A percentile compares a stretch with the other conserved stretches of the same genome.
Evolutionary conservation across 1,284 basidiomycete species (phyloP).

Genomic region (Pseudozyma pruni): DNA sequence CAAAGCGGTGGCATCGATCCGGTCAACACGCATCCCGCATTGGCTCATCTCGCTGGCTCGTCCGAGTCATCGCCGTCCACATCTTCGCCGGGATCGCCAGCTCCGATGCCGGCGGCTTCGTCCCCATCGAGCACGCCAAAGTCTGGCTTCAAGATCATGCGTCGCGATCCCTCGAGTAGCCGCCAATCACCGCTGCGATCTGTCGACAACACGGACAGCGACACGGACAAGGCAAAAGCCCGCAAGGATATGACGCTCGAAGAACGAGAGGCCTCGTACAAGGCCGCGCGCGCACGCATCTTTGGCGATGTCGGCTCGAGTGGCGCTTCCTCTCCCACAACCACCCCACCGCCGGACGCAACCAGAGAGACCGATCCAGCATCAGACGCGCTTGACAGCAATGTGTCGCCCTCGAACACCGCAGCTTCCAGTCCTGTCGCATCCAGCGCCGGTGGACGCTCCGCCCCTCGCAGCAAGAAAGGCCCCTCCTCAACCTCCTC

Average conservation of each 20-base stretch:
- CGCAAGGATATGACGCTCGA: slow-evolving; percentile 61
- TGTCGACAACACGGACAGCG: slow-evolving; percentile 15
- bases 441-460: slow-evolving; percentile 13
- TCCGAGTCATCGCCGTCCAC: slow-evolving; percentile 6
- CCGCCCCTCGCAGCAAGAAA: slow-evolving; percentile 10
- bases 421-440: slow-evolving; percentile 27
- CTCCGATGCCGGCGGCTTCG: slow-evolving; percentile 1
- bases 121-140: slow-evolving; percentile 10
- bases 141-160: slow-evolving; percentile 49
- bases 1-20: slow-evolving; percentile 25
- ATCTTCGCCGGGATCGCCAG: slow-evolving; percentile 19
- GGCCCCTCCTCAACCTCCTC: slow-evolving; percentile 18
- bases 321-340: slow-evolving; percentile 18
- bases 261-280: slow-evolving; percentile 58
- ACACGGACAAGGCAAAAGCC: slow-evolving; percentile 34
- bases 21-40: slow-evolving; percentile 4
- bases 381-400: not conserved
- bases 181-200: slow-evolving; percentile 17
- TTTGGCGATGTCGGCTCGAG: slow-evolving; percentile 39
- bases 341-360: slow-evolving; percentile 12
- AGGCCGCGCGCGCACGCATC: slow-evolving; percentile 57
- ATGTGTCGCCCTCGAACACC: slow-evolving; percentile 16
- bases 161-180: slow-evolving; percentile 40
- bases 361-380: slow-evolving; percentile 3
- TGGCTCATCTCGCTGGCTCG: not conserved